These are phyloP conservation scores for Bruguiera sexangula DNA, from an alignment of 345 rosid genomes.

Conservation along the genomic window DNA sequence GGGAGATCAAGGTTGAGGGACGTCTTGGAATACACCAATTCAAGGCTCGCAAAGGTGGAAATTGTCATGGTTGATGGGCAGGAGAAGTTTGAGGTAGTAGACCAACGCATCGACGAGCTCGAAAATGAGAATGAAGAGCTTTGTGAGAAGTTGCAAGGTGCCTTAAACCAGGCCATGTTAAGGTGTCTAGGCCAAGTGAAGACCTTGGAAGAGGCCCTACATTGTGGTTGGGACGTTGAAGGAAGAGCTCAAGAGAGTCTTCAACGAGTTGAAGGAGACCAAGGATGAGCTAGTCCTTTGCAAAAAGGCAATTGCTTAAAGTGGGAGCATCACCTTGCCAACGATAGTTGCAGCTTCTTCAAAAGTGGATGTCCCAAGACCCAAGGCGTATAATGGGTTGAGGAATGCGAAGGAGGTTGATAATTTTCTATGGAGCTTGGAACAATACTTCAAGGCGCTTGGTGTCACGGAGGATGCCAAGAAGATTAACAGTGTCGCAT, in stretches of 20 bases:
- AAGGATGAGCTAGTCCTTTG: not conserved
- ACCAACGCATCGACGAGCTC: no score
- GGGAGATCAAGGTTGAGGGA: no score
- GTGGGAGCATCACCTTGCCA: not conserved
- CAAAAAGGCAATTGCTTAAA: not conserved
- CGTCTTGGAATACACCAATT: no score
- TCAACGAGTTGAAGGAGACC: not conserved
- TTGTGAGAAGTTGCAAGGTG: not conserved
- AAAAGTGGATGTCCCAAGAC: not conserved
- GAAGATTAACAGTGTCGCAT: no score
- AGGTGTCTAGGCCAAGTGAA: not conserved
- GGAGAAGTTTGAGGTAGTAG: no score
- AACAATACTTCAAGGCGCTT: no score
- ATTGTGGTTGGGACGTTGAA: not conserved
- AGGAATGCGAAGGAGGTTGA: no score
- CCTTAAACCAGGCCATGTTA: not conserved
- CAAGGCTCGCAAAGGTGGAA: no score
- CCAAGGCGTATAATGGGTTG: not conserved
- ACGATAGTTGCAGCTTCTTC: not conserved
- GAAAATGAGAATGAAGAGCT: not conserved
- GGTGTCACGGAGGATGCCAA: no score
- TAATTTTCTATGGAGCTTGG: no score
- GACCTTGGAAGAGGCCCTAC: not conserved
- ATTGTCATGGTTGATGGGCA: no score
- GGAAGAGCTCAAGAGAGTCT: not conserved